phyloP scores from a whole-genome alignment of 805 yeast species.

The Debaryomyces hansenii region DNA sequence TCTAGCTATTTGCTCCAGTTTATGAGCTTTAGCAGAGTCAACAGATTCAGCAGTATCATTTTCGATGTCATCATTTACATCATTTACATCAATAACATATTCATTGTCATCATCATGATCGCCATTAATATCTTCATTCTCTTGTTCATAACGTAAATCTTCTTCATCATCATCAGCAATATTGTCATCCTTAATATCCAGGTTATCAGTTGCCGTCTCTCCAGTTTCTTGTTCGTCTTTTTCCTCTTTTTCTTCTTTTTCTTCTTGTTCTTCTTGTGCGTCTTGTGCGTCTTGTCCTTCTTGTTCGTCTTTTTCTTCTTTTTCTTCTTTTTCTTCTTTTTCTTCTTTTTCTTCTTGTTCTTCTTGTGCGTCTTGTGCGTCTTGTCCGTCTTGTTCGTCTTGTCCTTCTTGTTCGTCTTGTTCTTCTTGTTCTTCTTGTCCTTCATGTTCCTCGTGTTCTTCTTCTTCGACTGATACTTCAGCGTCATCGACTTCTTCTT shows the following conservation, averaged over 20 bases:
- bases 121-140: no score
- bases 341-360: background rate
- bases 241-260: background rate
- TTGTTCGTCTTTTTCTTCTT: background rate
- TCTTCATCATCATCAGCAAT: no score
- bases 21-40: background rate
- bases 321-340: background rate
- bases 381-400: background rate
- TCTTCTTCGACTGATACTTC: background rate
- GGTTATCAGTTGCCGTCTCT: background rate
- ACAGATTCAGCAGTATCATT: no score
- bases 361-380: background rate
- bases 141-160: no score
- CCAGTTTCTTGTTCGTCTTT: background rate
- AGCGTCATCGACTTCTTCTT: background rate
- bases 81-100: no score
- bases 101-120: no score
- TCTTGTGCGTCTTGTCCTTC: background rate
- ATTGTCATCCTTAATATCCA: no score
- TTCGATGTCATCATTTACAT: no score
- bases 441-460: no score
- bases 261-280: background rate
- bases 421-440: no score
- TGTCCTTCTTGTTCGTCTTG: background rate
- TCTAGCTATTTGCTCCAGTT: slow-evolving; percentile 1